Percentiles rank a stretch among this genome's conserved stretches.
phyloP scores from a whole-genome alignment of 345 rosid genomes.

The Eutrema japonicum region DNA sequence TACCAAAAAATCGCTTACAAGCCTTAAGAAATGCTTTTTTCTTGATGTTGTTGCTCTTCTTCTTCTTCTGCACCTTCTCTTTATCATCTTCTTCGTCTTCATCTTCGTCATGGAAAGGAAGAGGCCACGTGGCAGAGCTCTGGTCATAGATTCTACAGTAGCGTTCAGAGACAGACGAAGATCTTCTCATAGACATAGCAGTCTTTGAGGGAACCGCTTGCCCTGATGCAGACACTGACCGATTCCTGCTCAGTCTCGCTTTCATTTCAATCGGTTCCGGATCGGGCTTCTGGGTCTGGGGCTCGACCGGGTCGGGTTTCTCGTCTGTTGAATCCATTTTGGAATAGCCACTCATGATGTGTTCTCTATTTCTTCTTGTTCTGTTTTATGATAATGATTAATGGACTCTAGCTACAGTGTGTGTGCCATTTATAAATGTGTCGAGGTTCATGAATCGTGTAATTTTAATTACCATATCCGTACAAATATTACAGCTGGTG shows the following conservation, averaged over 20 bases:
- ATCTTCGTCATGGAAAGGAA: constrained; percentile 44
- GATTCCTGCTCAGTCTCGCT: constrained; percentile 58
- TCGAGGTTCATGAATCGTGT: constrained; percentile 33
- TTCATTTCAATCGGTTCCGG: constrained; percentile 27
- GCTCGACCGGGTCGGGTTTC: constrained; percentile 25
- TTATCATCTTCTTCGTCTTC: constrained; percentile 47
- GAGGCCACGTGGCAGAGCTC: constrained; percentile 50
- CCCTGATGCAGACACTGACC: constrained; percentile 56
- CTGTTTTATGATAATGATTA: background rate
- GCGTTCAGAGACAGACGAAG: constrained; percentile 80
- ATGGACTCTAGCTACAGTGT: background rate
- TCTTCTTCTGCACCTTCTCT: constrained; percentile 40
- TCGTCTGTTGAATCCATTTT: constrained; percentile 35
- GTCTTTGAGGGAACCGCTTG: constrained; percentile 52
- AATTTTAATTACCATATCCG: constrained; percentile 28
- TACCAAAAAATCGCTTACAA: constrained; percentile 76
- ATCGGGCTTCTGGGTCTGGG: constrained; percentile 19
- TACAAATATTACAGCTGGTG: constrained; percentile 35
- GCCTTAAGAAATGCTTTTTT: constrained; percentile 63
- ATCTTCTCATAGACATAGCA: constrained; percentile 76
- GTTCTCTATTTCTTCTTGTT: constrained; percentile 12
- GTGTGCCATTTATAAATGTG: constrained; percentile 20
- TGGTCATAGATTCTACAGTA: constrained; percentile 82
- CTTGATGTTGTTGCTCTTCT: constrained; percentile 50
- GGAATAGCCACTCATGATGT: constrained; percentile 41